A percentile compares a stretch with the other conserved stretches of the same genome.
phyloP scores from a whole-genome alignment of 192 early-diverging fungal genomes.

The Phycomyces nitens region DNA sequence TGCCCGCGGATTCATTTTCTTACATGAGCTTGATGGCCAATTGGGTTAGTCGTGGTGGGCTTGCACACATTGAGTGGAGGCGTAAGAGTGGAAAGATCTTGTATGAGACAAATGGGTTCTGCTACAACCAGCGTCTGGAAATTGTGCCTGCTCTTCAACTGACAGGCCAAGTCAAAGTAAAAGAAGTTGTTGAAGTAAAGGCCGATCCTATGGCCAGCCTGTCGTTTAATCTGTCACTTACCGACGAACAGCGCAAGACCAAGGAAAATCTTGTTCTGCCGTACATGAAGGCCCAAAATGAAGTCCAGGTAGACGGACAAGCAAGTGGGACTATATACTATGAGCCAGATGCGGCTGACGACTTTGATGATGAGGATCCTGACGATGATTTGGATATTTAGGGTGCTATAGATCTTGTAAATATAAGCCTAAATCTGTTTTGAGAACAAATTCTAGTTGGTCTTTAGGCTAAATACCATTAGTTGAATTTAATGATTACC shows the following conservation, averaged over 20 bases:
- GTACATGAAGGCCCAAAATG: slow-evolving; percentile 64
- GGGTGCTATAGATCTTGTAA: slow-evolving; percentile 2
- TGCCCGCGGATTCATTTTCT: slow-evolving; percentile 33
- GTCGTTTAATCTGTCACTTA: slow-evolving; percentile 81
- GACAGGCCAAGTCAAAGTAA: neutral
- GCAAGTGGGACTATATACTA: slow-evolving; percentile 57
- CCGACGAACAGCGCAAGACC: slow-evolving; percentile 75
- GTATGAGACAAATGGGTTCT: slow-evolving; percentile 31
- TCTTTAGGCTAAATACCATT: too few relatives aligned
- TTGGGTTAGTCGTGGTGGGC: slow-evolving; percentile 21
- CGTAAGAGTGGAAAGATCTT: slow-evolving; percentile 45
- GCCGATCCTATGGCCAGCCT: slow-evolving; percentile 72
- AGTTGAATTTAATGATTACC: neutral
- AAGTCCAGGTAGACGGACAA: neutral
- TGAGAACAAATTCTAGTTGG: too few relatives aligned
- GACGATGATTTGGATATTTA: slow-evolving; percentile 89
- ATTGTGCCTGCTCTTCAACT: slow-evolving; percentile 11
- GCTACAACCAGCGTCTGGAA: neutral
- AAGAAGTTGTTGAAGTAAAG: slow-evolving; percentile 4
- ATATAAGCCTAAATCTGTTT: neutral
- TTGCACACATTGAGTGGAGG: slow-evolving; percentile 41
- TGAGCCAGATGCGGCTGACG: slow-evolving; percentile 81
- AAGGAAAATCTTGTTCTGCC: slow-evolving; percentile 76
- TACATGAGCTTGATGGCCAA: slow-evolving; percentile 25
- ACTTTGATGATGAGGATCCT: slow-evolving; percentile 89